phyloP scores from a whole-genome alignment of 2,329 filamentous ascomycete species.

The Diplodia seriata region DNA sequence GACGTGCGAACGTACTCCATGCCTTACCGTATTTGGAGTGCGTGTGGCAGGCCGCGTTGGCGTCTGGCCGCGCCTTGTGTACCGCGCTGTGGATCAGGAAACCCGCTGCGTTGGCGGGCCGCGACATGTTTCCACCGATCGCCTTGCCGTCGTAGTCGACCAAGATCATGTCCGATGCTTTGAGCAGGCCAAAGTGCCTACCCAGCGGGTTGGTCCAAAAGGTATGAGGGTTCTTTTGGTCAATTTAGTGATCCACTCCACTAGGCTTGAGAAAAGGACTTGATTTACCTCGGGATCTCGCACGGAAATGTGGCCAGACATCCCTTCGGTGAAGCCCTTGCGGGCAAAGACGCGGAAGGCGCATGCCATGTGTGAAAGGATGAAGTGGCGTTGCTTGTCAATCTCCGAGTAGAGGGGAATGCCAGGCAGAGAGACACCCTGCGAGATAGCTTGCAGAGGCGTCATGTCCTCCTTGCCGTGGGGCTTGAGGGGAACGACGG shows the following conservation, averaged over 20 bases:
- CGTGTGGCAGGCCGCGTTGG: slow-evolving; percentile 72
- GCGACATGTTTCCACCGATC: slow-evolving; percentile 66
- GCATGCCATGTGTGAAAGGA: slow-evolving; percentile 68
- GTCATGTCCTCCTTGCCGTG: slow-evolving; percentile 33
- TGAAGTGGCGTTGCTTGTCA: slow-evolving; percentile 67
- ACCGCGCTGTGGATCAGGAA: slow-evolving; percentile 74
- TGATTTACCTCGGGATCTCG: slow-evolving; percentile 64
- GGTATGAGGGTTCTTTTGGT: slow-evolving; percentile 52
- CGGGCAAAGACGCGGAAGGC: slow-evolving; percentile 73
- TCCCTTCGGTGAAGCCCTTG: slow-evolving; percentile 71
- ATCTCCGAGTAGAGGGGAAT: slow-evolving; percentile 64
- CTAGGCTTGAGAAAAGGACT: not conserved
- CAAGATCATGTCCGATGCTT: slow-evolving; percentile 71
- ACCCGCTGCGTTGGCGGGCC: slow-evolving; percentile 70
- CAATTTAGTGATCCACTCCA: not conserved
- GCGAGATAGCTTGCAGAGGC: slow-evolving; percentile 52
- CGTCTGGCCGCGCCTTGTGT: slow-evolving; percentile 69
- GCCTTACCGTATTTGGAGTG: slow-evolving; percentile 72
- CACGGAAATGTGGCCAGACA: slow-evolving; percentile 71
- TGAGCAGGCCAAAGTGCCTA: slow-evolving; percentile 69
- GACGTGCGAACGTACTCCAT: slow-evolving; percentile 69
- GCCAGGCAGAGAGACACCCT: slow-evolving; percentile 56
- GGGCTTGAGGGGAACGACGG: slow-evolving; percentile 18
- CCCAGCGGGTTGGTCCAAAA: slow-evolving; percentile 76
- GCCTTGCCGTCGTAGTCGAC: slow-evolving; percentile 69